phyloP scores from a whole-genome alignment of 1,284 basidiomycete genomes.

The Flammula alnicola region DNA sequence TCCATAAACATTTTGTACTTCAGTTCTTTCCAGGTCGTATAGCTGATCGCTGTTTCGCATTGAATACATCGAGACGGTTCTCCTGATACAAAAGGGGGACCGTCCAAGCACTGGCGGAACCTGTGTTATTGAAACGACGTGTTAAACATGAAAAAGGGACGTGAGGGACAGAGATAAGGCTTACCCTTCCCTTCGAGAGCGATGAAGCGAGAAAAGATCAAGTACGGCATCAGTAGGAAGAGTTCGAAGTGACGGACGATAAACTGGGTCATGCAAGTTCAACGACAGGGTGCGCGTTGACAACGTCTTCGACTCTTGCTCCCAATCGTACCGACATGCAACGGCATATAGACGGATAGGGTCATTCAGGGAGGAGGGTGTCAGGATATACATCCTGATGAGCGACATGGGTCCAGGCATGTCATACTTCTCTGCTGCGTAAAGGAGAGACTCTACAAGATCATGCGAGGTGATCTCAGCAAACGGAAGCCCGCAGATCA shows the following conservation, averaged over 20 bases:
- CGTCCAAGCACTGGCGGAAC: slow-evolving; percentile 52
- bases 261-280: slow-evolving; percentile 50
- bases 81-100: slow-evolving; percentile 62
- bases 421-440: slow-evolving; percentile 69
- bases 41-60: slow-evolving; percentile 54
- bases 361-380: slow-evolving; percentile 49
- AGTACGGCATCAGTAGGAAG: slow-evolving; percentile 55
- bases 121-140: neutral
- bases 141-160: too few relatives aligned
- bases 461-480: slow-evolving; percentile 54
- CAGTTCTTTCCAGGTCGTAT: slow-evolving; percentile 66
- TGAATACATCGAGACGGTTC: slow-evolving; percentile 45
- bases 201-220: slow-evolving; percentile 56
- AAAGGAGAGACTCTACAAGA: slow-evolving; percentile 56
- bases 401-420: slow-evolving; percentile 65
- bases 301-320: slow-evolving; percentile 52
- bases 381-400: slow-evolving; percentile 55
- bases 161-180: slow-evolving; percentile 8
- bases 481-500: slow-evolving; percentile 62
- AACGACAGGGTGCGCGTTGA: slow-evolving; percentile 53
- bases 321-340: slow-evolving; percentile 62
- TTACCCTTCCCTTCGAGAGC: slow-evolving; percentile 48
- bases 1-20: slow-evolving; percentile 58
- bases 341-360: slow-evolving; percentile 61
- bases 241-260: slow-evolving; percentile 49